phyloP scores from a whole-genome alignment of 1,284 basidiomycete genomes.

The Ganoderma multipileum region DNA sequence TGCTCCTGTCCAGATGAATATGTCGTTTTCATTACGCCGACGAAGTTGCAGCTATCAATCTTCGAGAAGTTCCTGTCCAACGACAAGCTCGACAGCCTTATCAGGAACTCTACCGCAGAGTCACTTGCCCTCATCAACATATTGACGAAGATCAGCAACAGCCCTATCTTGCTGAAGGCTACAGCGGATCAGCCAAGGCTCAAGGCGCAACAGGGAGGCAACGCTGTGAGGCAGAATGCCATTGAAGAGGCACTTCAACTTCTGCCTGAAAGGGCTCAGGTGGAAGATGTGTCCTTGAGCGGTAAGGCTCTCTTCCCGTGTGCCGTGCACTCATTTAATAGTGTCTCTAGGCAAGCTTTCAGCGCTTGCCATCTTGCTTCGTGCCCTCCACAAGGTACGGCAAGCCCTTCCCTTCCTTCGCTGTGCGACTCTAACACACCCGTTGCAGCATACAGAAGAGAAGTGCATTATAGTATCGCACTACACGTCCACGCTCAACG shows the following conservation, averaged over 20 bases:
- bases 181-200: slow-evolving; percentile 67
- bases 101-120: slow-evolving; percentile 75
- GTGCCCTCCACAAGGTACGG: slow-evolving; percentile 63
- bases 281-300: slow-evolving; percentile 78
- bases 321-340: no score
- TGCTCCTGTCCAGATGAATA: slow-evolving; percentile 79
- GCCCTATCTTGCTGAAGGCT: slow-evolving; percentile 85
- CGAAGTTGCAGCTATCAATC: slow-evolving; percentile 81
- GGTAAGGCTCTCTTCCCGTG: slow-evolving; percentile 52
- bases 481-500: slow-evolving; percentile 90
- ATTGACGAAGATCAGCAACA: slow-evolving; percentile 92
- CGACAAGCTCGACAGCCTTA: slow-evolving; percentile 68
- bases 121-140: slow-evolving; percentile 84
- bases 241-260: slow-evolving; percentile 70
- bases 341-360: slow-evolving; percentile 76
- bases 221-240: slow-evolving; percentile 53
- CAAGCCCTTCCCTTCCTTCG: background rate
- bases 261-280: slow-evolving; percentile 66
- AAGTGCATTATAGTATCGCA: slow-evolving; percentile 94
- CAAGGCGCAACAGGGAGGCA: slow-evolving; percentile 42
- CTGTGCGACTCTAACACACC: background rate
- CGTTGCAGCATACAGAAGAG: slow-evolving; percentile 76
- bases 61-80: slow-evolving; percentile 80
- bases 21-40: slow-evolving; percentile 90
- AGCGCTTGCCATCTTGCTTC: slow-evolving; percentile 78